phyloP scores from a whole-genome alignment of 495 filamentous ascomycete genomes.

The Hypoxylon fuscum region DNA sequence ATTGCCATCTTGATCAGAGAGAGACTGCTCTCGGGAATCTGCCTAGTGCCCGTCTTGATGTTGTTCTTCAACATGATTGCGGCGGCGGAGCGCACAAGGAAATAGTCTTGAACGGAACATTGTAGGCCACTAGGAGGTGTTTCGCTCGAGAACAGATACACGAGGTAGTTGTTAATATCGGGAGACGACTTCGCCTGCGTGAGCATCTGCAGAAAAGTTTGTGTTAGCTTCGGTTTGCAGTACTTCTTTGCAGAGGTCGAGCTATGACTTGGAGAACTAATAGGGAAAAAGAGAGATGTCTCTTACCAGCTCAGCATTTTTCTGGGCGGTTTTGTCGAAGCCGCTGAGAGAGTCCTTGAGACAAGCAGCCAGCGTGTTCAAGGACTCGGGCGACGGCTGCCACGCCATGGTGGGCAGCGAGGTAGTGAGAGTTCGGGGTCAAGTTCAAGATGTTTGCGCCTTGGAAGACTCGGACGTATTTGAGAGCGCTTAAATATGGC shows the following conservation, averaged over 20 bases:
- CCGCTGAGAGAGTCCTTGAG: constrained; percentile 91
- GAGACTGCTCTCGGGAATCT: constrained; percentile 73
- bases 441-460: constrained; percentile 12
- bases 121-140: constrained; percentile 66
- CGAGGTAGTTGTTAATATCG: constrained; percentile 96
- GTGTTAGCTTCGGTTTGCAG: constrained; percentile 39
- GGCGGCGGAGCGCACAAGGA: constrained; percentile 82
- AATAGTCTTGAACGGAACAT: constrained; percentile 67
- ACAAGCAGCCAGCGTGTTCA: constrained; percentile 87
- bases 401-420: constrained; percentile 74
- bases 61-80: constrained; percentile 96
- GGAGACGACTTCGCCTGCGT: constrained; percentile 87
- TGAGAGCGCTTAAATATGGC: constrained; percentile 3
- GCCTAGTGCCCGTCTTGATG: constrained; percentile 73
- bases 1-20: constrained; percentile 80
- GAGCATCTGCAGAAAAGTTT: constrained; percentile 75
- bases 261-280: not conserved
- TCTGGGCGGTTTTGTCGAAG: constrained; percentile 78
- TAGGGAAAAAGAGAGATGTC: not conserved
- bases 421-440: not conserved
- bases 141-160: constrained; percentile 83
- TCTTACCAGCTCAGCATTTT: constrained; percentile 77
- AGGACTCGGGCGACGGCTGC: constrained; percentile 87
- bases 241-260: constrained; percentile 4
- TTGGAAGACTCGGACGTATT: constrained; percentile 2